phyloP scores from a whole-genome alignment of 495 filamentous ascomycete species.

The Emericellopsis terricola region DNA sequence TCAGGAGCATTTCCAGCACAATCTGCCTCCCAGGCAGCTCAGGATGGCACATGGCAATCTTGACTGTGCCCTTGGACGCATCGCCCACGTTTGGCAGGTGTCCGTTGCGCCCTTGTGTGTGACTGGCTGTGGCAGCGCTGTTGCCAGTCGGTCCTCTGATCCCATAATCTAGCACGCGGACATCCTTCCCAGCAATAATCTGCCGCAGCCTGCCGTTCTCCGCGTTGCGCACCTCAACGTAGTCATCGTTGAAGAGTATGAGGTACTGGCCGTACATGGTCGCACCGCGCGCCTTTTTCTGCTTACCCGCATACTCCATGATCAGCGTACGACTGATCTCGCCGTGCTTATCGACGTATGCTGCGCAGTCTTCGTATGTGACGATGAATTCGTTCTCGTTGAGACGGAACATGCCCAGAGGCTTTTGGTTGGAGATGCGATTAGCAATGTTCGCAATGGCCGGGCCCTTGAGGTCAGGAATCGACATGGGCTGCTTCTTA shows the following conservation, averaged over 20 bases:
- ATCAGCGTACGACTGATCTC: slow-evolving; percentile 83
- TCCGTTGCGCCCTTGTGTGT: slow-evolving; percentile 3
- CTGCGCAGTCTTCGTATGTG: slow-evolving; percentile 86
- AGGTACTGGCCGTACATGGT: slow-evolving; percentile 74
- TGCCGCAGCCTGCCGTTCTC: slow-evolving; percentile 87
- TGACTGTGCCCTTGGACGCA: slow-evolving; percentile 47
- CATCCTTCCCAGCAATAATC: slow-evolving; percentile 80
- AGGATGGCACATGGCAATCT: slow-evolving; percentile 91
- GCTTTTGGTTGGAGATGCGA: slow-evolving; percentile 61
- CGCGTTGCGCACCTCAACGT: slow-evolving; percentile 91
- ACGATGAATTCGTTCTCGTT: slow-evolving; percentile 84
- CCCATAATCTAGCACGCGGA: slow-evolving; percentile 78
- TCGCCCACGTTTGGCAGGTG: slow-evolving; percentile 8
- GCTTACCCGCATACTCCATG: slow-evolving; percentile 92
- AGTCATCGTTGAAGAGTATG: slow-evolving; percentile 69
- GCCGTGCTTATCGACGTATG: slow-evolving; percentile 96
- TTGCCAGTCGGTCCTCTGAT: slow-evolving; percentile 34
- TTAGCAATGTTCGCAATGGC: slow-evolving; percentile 63
- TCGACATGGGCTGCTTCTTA: slow-evolving; percentile 81
- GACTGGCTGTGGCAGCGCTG: slow-evolving; percentile 1
- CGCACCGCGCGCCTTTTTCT: slow-evolving; percentile 49
- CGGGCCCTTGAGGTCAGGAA: slow-evolving; percentile 66
- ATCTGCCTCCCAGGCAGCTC: slow-evolving; percentile 66
- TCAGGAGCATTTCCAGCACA: slow-evolving; percentile 80
- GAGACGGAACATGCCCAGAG: slow-evolving; percentile 91